These are phyloP conservation scores for Penicillium macrosclerotiorum DNA, from an alignment of 495 filamentous ascomycete species.

Conservation along the genomic window DNA sequence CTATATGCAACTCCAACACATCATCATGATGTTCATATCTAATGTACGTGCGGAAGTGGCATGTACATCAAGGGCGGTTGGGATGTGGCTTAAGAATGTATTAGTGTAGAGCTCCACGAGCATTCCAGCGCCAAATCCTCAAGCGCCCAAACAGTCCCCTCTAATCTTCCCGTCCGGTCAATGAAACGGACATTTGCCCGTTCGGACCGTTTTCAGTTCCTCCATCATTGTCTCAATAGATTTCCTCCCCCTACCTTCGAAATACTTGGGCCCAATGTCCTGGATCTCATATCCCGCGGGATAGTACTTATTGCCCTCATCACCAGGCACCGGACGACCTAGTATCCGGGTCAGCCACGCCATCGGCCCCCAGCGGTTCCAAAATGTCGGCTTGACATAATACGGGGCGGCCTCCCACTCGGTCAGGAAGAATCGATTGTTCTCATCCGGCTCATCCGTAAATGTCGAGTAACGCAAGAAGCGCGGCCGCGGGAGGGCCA, in stretches of 20 bases:
- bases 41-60: too few relatives aligned
- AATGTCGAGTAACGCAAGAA: conserved; percentile 41
- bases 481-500: conserved; percentile 52
- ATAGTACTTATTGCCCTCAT: conserved; percentile 54
- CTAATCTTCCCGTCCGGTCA: conserved; percentile 2
- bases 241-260: conserved; percentile 54
- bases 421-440: conserved; percentile 48
- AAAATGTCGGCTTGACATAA: conserved; percentile 60
- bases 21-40: too few relatives aligned
- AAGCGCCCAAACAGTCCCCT: not conserved
- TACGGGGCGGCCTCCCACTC: conserved; percentile 55
- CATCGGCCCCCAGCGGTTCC: conserved; percentile 56
- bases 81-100: too few relatives aligned
- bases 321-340: conserved; percentile 59
- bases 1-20: too few relatives aligned
- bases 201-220: conserved; percentile 40
- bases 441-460: conserved; percentile 42
- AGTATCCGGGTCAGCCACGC: conserved; percentile 53
- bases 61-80: too few relatives aligned
- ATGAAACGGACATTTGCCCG: conserved; percentile 55
- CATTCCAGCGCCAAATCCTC: too few relatives aligned
- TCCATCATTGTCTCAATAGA: conserved; percentile 37
- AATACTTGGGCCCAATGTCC: conserved; percentile 56
- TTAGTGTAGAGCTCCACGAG: too few relatives aligned
- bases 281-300: conserved; percentile 56